A percentile compares a stretch with the other conserved stretches of the same genome.
Evolutionary conservation across 2,329 filamentous ascomycete species (phyloP).

Genomic region (Fusarium sp.): DNA sequence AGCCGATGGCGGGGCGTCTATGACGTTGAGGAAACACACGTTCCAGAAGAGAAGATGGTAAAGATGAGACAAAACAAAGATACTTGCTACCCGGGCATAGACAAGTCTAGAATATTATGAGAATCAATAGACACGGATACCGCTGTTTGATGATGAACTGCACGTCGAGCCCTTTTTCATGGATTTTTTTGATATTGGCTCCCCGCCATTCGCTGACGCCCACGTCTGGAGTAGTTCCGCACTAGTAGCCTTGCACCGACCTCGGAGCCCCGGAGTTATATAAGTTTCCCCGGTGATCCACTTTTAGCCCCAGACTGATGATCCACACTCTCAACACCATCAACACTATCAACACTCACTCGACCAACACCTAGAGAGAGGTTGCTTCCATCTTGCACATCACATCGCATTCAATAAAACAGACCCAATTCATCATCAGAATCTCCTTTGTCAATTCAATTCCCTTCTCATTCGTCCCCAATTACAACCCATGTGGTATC

Average conservation of each 20-base stretch:
- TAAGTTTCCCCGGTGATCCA: slow-evolving; percentile 9
- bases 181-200: slow-evolving; percentile 27
- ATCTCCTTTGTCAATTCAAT: slow-evolving; percentile 24
- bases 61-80: background rate
- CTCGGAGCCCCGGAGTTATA: slow-evolving; percentile 26
- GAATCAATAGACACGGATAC: slow-evolving; percentile 3
- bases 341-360: too few species aligned
- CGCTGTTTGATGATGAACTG: slow-evolving; percentile 16
- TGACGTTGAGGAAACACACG: background rate
- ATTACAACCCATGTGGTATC: slow-evolving; percentile 43
- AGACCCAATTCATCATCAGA: slow-evolving; percentile 2
- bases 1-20: background rate
- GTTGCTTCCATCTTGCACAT: background rate
- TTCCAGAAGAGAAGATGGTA: background rate
- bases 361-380: background rate
- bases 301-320: background rate
- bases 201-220: slow-evolving; percentile 29
- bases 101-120: background rate
- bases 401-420: background rate
- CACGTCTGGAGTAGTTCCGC: slow-evolving; percentile 9
- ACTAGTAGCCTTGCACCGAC: slow-evolving; percentile 27
- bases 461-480: slow-evolving; percentile 6
- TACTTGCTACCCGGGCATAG: background rate
- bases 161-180: background rate
- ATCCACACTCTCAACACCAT: background rate